Percentiles rank a stretch among this genome's conserved stretches.
These are phyloP conservation scores for Dalbergia oliveri DNA, from an alignment of 306 rosid species.

Conservation along the genomic window DNA sequence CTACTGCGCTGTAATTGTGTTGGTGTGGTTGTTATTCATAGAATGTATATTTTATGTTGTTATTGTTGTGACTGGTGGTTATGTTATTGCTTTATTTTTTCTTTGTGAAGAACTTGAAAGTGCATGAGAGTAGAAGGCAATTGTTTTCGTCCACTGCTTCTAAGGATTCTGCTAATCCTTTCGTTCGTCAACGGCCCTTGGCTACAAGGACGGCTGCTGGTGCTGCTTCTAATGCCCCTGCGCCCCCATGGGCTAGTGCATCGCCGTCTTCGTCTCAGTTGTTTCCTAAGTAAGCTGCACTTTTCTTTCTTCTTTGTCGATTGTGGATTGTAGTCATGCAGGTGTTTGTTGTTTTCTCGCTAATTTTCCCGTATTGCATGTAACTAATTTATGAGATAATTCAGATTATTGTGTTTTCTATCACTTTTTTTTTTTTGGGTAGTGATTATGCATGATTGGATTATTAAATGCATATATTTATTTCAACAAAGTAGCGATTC, in stretches of 20 bases:
- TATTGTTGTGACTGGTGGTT: constrained; percentile 24
- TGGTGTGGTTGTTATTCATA: background rate
- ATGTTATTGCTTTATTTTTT: constrained; percentile 1
- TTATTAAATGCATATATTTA: background rate
- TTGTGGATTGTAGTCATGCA: constrained; percentile 20
- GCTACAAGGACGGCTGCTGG: constrained; percentile 79
- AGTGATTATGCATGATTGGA: constrained; percentile 31
- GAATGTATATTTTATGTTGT: background rate
- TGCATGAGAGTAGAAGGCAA: constrained; percentile 91
- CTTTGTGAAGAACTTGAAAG: constrained; percentile 86
- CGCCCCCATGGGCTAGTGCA: constrained; percentile 90
- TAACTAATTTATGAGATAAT: background rate
- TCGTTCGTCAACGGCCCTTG: constrained; percentile 93
- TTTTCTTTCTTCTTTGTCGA: background rate
- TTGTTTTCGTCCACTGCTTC: constrained; percentile 78
- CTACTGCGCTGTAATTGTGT: background rate
- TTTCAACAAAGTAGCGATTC: too few relatives aligned
- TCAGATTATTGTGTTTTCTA: constrained; percentile 1
- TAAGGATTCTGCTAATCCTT: constrained; percentile 91
- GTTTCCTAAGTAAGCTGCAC: constrained; percentile 69
- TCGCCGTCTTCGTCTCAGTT: constrained; percentile 69
- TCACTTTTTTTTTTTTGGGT: background rate
- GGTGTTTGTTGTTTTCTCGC: constrained; percentile 3
- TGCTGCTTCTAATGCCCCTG: constrained; percentile 67
- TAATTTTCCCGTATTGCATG: background rate